phyloP scores from a whole-genome alignment of 257 asterid species.

The Scutellaria baicalensis region DNA sequence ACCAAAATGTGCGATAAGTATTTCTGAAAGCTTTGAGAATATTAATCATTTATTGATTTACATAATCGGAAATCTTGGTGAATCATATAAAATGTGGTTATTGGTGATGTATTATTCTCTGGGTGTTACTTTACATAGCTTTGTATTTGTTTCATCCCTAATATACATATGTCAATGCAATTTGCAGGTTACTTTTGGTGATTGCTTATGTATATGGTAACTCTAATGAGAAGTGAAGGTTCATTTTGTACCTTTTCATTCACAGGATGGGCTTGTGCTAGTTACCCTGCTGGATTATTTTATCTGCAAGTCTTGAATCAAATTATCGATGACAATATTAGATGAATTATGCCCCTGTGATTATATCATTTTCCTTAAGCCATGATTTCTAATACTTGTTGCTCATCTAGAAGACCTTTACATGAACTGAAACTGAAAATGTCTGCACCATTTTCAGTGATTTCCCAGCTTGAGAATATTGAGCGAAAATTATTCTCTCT shows the following conservation, averaged over 20 bases:
- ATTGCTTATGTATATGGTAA: not conserved
- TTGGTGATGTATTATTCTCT: not conserved
- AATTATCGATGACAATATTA: not conserved
- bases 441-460: not conserved
- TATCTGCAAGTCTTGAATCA: not conserved
- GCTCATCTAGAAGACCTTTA: too few species aligned
- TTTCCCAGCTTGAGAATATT: not conserved
- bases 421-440: not conserved
- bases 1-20: not conserved
- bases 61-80: not conserved
- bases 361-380: not conserved
- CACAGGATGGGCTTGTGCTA: not conserved
- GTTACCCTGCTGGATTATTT: not conserved
- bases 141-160: not conserved
- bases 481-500: not conserved
- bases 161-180: not conserved
- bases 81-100: not conserved
- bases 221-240: not conserved
- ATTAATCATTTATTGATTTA: not conserved
- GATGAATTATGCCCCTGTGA: not conserved
- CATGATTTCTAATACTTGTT: too few species aligned
- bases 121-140: not conserved
- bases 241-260: not conserved
- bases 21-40: not conserved
- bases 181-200: slow-evolving; percentile 21